A percentile compares a stretch with the other conserved stretches of the same genome.
Evolutionary conservation across 2,329 filamentous ascomycete species (phyloP).

Genomic region (Arthroderma sp.): DNA sequence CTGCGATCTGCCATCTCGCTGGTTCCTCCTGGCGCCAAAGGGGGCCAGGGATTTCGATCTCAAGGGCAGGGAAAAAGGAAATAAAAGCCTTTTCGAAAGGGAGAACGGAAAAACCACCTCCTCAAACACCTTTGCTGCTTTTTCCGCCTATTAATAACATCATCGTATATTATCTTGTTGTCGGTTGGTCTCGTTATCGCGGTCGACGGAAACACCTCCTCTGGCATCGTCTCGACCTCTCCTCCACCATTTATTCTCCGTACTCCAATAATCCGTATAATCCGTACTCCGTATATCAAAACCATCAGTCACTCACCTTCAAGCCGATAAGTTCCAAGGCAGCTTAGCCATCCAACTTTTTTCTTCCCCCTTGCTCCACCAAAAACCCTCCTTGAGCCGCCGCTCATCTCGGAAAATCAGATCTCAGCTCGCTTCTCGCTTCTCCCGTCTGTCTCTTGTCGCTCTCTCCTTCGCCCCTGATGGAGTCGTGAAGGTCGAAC

Average conservation of each 20-base stretch:
- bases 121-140: too few relatives aligned
- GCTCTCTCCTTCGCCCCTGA: background rate
- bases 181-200: too few relatives aligned
- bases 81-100: too few relatives aligned
- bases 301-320: too few relatives aligned
- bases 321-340: too few relatives aligned
- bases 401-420: background rate
- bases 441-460: background rate
- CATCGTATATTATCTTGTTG: too few relatives aligned
- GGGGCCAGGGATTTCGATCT: background rate
- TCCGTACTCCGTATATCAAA: too few relatives aligned
- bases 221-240: too few relatives aligned
- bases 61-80: background rate
- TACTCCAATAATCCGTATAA: too few relatives aligned
- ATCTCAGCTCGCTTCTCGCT: slow-evolving; percentile 1
- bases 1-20: background rate
- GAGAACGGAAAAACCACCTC: background rate
- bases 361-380: background rate
- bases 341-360: background rate
- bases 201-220: too few relatives aligned
- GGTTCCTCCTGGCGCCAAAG: background rate
- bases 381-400: slow-evolving; percentile 1
- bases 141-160: too few relatives aligned
- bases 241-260: too few relatives aligned
- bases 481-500: background rate